phyloP scores from a whole-genome alignment of 805 yeast species.

The Kodamaea kakaduensis region DNA sequence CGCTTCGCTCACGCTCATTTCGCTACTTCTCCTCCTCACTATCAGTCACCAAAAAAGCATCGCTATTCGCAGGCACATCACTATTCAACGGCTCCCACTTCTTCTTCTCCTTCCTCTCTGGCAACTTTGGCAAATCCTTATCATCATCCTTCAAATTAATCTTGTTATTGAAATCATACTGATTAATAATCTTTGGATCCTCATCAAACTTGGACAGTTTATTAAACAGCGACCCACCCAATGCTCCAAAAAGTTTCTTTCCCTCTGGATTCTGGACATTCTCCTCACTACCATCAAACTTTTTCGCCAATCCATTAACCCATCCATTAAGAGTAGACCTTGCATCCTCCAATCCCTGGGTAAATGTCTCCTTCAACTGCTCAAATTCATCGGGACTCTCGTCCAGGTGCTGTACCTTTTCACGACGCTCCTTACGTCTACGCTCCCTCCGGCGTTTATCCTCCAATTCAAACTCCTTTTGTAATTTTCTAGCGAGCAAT shows the following conservation, averaged over 20 bases:
- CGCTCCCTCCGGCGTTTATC: slow-evolving; percentile 34
- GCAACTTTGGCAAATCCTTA: slow-evolving; percentile 24
- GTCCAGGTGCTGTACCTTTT: slow-evolving; percentile 17
- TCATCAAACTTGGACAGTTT: slow-evolving; percentile 39
- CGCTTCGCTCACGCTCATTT: too few relatives aligned
- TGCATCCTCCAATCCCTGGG: slow-evolving; percentile 78
- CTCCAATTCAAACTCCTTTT: slow-evolving; percentile 54
- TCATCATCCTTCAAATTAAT: slow-evolving; percentile 37
- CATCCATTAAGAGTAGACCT: slow-evolving; percentile 70
- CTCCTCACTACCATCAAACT: slow-evolving; percentile 24
- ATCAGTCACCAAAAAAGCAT: slow-evolving; percentile 43
- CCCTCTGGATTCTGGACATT: slow-evolving; percentile 12
- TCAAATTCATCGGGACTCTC: slow-evolving; percentile 59
- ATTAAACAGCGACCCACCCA: slow-evolving; percentile 41
- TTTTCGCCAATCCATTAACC: slow-evolving; percentile 66
- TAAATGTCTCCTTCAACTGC: slow-evolving; percentile 61
- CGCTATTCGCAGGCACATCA: slow-evolving; percentile 38
- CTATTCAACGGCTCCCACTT: slow-evolving; percentile 39
- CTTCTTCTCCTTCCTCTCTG: slow-evolving; percentile 15
- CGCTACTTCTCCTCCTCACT: slow-evolving; percentile 37
- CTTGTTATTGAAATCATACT: slow-evolving; percentile 44
- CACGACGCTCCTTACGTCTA: slow-evolving; percentile 13
- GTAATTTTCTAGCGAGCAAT: slow-evolving; percentile 73
- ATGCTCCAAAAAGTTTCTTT: slow-evolving; percentile 42
- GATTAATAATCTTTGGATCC: slow-evolving; percentile 50